These are phyloP conservation scores for Candida awuae DNA, from an alignment of 805 yeast species.

Conservation along the genomic window DNA sequence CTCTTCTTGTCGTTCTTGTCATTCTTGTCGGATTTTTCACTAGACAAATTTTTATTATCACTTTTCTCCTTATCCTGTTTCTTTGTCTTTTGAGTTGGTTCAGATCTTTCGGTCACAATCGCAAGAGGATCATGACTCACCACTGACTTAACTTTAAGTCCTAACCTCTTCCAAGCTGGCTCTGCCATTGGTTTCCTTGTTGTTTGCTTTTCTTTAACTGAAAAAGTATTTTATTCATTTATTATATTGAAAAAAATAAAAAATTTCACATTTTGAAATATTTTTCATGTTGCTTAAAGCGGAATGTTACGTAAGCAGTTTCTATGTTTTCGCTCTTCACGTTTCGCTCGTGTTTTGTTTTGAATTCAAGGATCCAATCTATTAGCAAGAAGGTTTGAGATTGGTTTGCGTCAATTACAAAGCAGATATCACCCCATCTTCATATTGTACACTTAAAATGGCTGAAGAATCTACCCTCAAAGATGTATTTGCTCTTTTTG, in stretches of 20 bases:
- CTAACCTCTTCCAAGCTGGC: constrained; percentile 85
- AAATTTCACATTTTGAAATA: too few relatives aligned
- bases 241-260: too few relatives aligned
- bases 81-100: not conserved
- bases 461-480: constrained; percentile 42
- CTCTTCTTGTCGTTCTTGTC: constrained; percentile 21
- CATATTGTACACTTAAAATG: constrained; percentile 2
- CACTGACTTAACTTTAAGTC: constrained; percentile 51
- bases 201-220: too few relatives aligned
- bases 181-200: constrained; percentile 15
- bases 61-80: not conserved
- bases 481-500: constrained; percentile 95
- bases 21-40: constrained; percentile 12
- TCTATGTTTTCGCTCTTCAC: too few relatives aligned
- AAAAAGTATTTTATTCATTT: too few relatives aligned
- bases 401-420: too few relatives aligned
- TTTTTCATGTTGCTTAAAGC: not conserved
- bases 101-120: constrained; percentile 20
- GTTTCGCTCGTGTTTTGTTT: not conserved
- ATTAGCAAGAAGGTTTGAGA: too few relatives aligned
- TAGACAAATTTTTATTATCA: constrained; percentile 25
- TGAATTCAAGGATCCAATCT: not conserved
- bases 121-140: constrained; percentile 39
- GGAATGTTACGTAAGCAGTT: not conserved
- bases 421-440: too few relatives aligned